Conservation (phyloP, 495 filamentous ascomycete genomes). For the Podospora pseudoanserina region DNA sequence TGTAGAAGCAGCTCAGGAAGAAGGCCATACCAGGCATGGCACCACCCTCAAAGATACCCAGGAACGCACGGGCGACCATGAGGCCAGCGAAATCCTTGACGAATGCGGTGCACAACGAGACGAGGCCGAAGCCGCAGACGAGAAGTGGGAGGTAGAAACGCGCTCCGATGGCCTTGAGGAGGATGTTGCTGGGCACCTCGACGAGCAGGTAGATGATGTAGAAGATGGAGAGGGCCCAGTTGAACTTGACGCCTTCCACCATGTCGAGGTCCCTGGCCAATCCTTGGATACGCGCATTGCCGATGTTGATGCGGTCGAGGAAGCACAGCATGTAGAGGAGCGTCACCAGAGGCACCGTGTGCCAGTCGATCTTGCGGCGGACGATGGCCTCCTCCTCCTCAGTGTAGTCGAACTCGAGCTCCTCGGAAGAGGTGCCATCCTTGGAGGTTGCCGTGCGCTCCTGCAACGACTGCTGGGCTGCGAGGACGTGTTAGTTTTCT, state of each 20-base stretch:
- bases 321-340: constrained; percentile 50
- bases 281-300: constrained; percentile 62
- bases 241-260: constrained; percentile 46
- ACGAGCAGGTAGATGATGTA: constrained; percentile 68
- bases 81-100: constrained; percentile 43
- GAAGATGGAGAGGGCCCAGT: constrained; percentile 56
- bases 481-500: neutral
- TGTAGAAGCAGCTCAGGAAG: constrained; percentile 56
- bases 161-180: constrained; percentile 58
- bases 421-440: constrained; percentile 21
- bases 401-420: constrained; percentile 41
- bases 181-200: constrained; percentile 62
- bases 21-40: constrained; percentile 57
- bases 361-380: constrained; percentile 51
- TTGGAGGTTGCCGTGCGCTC: constrained; percentile 18
- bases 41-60: constrained; percentile 53
- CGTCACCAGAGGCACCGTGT: constrained; percentile 51
- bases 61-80: constrained; percentile 38
- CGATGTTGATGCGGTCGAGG: constrained; percentile 57
- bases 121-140: constrained; percentile 48
- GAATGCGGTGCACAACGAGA: constrained; percentile 46
- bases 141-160: constrained; percentile 61
- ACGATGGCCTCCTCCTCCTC: constrained; percentile 48
- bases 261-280: constrained; percentile 53
- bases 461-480: constrained; percentile 17